phyloP scores from a whole-genome alignment of 371 early-diverging fungal genomes.

The Dinochytrium kinnereticum region DNA sequence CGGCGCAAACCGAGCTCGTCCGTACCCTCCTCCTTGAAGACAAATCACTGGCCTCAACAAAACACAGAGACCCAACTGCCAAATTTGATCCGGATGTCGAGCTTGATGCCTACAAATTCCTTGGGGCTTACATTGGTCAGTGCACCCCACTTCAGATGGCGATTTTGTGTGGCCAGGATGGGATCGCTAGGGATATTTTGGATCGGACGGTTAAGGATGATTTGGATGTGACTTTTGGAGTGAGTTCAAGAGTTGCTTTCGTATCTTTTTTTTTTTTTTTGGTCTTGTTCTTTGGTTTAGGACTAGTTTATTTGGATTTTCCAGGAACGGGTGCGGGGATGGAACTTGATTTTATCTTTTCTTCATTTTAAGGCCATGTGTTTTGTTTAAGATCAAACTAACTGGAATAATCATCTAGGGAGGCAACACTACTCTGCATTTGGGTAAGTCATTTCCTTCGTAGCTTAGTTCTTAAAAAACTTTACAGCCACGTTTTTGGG shows the following conservation, averaged over 20 bases:
- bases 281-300: neutral
- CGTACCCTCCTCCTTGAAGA: slow-evolving; percentile 43
- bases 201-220: slow-evolving; percentile 65
- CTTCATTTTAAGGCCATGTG: too few relatives aligned
- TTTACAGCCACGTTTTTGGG: slow-evolving; percentile 62
- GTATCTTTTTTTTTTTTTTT: neutral
- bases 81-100: slow-evolving; percentile 48
- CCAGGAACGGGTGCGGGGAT: too few relatives aligned
- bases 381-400: too few relatives aligned
- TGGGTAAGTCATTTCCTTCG: slow-evolving; percentile 36
- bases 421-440: slow-evolving; percentile 65
- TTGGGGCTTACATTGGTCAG: slow-evolving; percentile 56
- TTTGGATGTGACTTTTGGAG: slow-evolving; percentile 55
- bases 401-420: too few relatives aligned
- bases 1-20: slow-evolving; percentile 40
- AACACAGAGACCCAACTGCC: slow-evolving; percentile 42
- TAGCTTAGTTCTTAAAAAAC: neutral
- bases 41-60: slow-evolving; percentile 38
- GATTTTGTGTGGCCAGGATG: slow-evolving; percentile 61
- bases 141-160: slow-evolving; percentile 63
- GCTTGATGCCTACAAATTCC: slow-evolving; percentile 54
- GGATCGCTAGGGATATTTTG: slow-evolving; percentile 67
- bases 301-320: neutral
- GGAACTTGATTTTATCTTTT: too few relatives aligned
- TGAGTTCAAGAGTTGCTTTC: slow-evolving; percentile 21